Evolutionary conservation across 495 filamentous ascomycete species (phyloP), one percentile per base, ranked within the genome.

Genomic region (Diplogelasinospora grovesii): DNA sequence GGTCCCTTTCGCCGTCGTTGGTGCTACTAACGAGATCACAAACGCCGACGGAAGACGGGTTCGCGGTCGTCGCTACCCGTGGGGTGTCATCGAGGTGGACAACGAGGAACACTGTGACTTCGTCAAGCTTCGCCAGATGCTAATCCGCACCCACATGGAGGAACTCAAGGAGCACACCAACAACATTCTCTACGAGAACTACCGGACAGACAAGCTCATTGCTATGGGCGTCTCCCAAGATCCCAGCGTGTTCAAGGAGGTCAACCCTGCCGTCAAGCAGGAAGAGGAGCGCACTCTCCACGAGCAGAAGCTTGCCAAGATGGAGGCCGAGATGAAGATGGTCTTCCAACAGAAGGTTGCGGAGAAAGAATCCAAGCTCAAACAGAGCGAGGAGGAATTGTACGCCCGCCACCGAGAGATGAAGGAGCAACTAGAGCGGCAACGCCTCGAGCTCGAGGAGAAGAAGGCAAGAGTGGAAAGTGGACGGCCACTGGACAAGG

Each of bases 261-360:
- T 98, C 75, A 98, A 97, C 76, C 92, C 92, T 22, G 92, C 93
- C 34, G 93, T 97, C 65, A 98, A 98, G 83, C 93, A 97, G 67
- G 92, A 98, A 64, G 92, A 98, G 73, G 92, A 98, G 75, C 88
- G 92, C 55, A 77, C 80, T 39, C 76, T 98, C 38, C 92, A 98
- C 77, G 92, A 98, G 68, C 93, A 97, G 77, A 98, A 98, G 74
- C 84, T 98, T 49, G 83, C 87, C 53, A 98, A 98, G 86, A 98
- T 98, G 92, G 92, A 98, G 65, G 77, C 85, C 56, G 92, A 98
- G 65, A 98, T 98, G 92, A 97, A 97, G 86, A 96, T 97, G 92
- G 92, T 98, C 57, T 98, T 98, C 88, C 92, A 98, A 64, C 93
- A 97, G 65, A 98, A 98, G 84, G 92, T 98, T 15, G 79, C 86